Evolutionary conservation across 192 early-diverging fungal species (phyloP), one percentile per base, ranked within the genome.

Genomic region (Backusella tuberculispora): DNA sequence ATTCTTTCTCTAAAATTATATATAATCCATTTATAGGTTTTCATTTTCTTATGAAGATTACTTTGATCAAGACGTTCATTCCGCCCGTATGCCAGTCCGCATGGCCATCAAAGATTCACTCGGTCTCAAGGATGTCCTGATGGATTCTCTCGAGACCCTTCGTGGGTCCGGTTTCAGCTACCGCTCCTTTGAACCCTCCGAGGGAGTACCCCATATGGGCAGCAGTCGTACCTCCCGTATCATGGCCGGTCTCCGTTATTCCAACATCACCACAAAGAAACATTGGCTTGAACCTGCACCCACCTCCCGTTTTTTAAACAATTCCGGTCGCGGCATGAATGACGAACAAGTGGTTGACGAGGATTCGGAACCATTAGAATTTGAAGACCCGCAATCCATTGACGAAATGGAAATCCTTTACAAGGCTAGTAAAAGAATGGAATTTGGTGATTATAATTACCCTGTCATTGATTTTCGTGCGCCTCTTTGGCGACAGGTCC

Each of bases 1-100:
- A 14, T n/a, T n/a, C n/a, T 91, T 94, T 14, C 95, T 93, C 80
- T 94, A 92, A 24, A 63, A 10, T 12, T 29, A 63, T 24, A 6
- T 6, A 21, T 4, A 50, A 41, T 7, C 5, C 6, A 1, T 6
- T 21, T 2, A 19, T 64, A 83, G 86, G 14, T 85, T 83, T 71
- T 90, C 96, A 15, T 96, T 95, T 79, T 94, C 94, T 0, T 91
- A 95, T 69, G 86, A 91, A 76, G 94, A 95, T 74, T 93, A 92
- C 69, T 88, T 87, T 66, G 92, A 90, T 38, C 70, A 85, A 29
- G 87, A 85, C 76, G 86, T 83, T 44, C 89, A 83, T 80, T 93
- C 85, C 15, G 96, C 88, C 40, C 88, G 94, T 12, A 84, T 97
- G 78, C 88, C 90, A 3, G 83, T 98, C 40, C 83, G 82, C 38